A percentile compares a stretch with the other conserved stretches of the same genome.
These are phyloP conservation scores for Pyrenochaeta sp. DNA, from an alignment of 2,329 filamentous ascomycete genomes.

Conservation along the genomic window DNA sequence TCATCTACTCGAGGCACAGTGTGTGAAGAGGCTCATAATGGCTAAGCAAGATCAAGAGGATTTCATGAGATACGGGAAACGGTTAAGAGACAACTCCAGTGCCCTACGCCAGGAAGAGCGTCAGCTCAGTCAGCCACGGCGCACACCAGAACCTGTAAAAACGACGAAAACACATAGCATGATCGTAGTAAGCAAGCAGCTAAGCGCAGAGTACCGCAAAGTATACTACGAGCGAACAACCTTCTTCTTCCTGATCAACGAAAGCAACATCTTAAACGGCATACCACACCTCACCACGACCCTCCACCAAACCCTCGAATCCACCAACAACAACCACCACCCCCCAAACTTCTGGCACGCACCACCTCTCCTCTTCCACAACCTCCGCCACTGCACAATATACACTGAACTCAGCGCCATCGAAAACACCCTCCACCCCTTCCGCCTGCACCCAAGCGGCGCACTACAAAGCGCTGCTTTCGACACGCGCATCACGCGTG, in stretches of 20 bases:
- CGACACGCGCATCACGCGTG: neutral
- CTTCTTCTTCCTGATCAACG: conserved; percentile 26
- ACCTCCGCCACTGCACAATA: conserved; percentile 21
- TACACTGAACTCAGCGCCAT: conserved; percentile 20
- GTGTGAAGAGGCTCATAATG: neutral
- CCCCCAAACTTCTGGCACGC: conserved; percentile 19
- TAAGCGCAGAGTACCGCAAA: conserved; percentile 22
- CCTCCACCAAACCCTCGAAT: neutral
- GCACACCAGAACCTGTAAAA: neutral
- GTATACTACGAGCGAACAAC: conserved; percentile 25
- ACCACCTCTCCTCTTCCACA: conserved; percentile 7
- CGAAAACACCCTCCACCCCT: conserved; percentile 1
- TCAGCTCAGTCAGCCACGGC: no score
- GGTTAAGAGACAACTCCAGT: no score
- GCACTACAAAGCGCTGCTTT: conserved; percentile 6
- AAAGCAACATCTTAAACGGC: conserved; percentile 8
- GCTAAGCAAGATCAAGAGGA: neutral
- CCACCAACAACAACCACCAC: neutral
- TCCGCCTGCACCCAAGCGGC: conserved; percentile 3
- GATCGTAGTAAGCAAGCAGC: conserved; percentile 13
- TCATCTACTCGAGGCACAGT: neutral
- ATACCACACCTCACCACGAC: neutral
- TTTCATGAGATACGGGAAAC: neutral
- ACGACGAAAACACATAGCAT: conserved; percentile 13
- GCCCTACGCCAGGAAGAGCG: neutral